Conservation (phyloP, 805 yeast species). For the Metschnikowia proteae region DNA sequence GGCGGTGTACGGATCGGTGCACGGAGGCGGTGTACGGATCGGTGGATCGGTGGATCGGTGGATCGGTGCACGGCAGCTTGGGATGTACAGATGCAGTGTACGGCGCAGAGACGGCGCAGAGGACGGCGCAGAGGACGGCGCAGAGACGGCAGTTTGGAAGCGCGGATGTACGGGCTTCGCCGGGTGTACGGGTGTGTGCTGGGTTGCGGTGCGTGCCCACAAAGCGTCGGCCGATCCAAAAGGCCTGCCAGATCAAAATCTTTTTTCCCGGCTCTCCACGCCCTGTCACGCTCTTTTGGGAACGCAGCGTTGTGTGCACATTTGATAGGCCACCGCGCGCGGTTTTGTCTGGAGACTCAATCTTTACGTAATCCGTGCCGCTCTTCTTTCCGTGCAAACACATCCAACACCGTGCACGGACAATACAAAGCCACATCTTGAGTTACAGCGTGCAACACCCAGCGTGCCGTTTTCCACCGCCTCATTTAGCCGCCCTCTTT, state of each 20-base stretch:
- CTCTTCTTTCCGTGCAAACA: slow-evolving; percentile 1
- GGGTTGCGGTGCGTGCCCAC: no score
- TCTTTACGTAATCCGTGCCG: slow-evolving; percentile 2
- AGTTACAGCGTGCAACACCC: not conserved
- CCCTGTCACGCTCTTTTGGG: not conserved
- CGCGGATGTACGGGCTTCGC: no score
- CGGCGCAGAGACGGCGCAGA: no score
- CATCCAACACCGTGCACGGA: not conserved
- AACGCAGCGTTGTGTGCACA: slow-evolving; percentile 2
- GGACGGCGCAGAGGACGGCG: no score
- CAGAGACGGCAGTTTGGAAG: no score
- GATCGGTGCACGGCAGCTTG: no score
- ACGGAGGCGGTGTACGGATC: no score
- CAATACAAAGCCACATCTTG: not conserved
- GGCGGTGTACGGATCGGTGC: no score
- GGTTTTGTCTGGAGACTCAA: not conserved
- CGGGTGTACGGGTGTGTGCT: not conserved
- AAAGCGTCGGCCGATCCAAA: no score
- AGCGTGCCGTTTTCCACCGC: not conserved
- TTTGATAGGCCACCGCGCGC: slow-evolving; percentile 5
- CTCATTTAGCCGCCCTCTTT: not conserved
- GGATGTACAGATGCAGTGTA: no score
- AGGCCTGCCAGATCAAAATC: not conserved
- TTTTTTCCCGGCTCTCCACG: not conserved
- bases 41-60: no score